Evolutionary conservation across 2,329 filamentous ascomycete genomes (phyloP), one percentile per base, ranked within the genome.

Genomic region (Gaeumannomyces tritici): DNA sequence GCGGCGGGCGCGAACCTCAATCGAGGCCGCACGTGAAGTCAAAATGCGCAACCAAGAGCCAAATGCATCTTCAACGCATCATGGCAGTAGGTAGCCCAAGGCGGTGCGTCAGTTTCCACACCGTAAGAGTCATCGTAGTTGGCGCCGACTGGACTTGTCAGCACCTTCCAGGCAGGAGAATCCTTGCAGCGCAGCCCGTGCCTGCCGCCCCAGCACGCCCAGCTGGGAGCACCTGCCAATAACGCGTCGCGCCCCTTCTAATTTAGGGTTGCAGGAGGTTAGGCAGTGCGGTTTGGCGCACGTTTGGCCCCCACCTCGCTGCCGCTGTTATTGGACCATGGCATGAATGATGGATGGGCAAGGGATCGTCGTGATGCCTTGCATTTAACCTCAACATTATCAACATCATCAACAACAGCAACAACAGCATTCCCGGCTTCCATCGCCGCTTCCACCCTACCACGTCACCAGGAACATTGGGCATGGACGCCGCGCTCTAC

Each of bases 221-320:
- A 93, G 85, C 83, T 97, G 73, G 93, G 93, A 15, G 73, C 83
- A 97, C 79, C 90, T 83, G 92, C 96, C 89, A 65, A 68, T 67
- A 28, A 21, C 42, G 21, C 42, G 42, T 8, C 15, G 15, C 42
- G 42, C 4, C 3, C 42, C 42, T 51, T 21, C 42, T 51, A 51
- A 51, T 51, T n/a, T 51, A 35, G 33, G 33, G 4, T 35, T 35
- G 33, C 33, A 35, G 42, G 42, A 51, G 21, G n/a, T n/a, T n/a
- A n/a, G n/a, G n/a, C n/a, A n/a, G n/a, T n/a, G n/a, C n/a, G n/a
- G n/a, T n/a, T n/a, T n/a, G n/a, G n/a, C n/a, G n/a, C 42, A 51
- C 42, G 18, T n/a, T n/a, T n/a, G n/a, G n/a, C 21, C 42, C 42
- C 42, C 42, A 51, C 42, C 13, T 12, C 13, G 33, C 42, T 51